Conservation (phyloP, 2,329 filamentous ascomycete genomes). For the Alternaria angustiovoidea region DNA sequence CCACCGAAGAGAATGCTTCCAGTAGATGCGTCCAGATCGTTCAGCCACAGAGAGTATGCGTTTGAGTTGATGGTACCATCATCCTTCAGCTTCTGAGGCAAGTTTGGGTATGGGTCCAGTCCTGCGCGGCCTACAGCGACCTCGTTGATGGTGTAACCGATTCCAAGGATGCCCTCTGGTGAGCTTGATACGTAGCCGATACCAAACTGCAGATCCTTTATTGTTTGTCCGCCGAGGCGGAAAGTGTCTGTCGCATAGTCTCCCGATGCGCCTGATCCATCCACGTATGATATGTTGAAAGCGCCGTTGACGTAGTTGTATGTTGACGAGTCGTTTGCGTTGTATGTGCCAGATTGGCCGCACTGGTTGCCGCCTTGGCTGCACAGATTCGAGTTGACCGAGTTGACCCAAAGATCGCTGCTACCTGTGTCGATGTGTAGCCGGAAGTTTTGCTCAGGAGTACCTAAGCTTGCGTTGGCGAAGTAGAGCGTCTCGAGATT, state of each 20-base stretch:
- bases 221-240: slow-evolving; percentile 61
- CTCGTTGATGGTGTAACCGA: slow-evolving; percentile 84
- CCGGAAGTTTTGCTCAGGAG: slow-evolving; percentile 63
- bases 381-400: slow-evolving; percentile 69
- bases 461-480: slow-evolving; percentile 65
- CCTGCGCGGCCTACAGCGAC: slow-evolving; percentile 70
- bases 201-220: slow-evolving; percentile 73
- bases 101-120: slow-evolving; percentile 62
- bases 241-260: slow-evolving; percentile 83
- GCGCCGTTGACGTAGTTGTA: slow-evolving; percentile 75
- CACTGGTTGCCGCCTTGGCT: slow-evolving; percentile 61
- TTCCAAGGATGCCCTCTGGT: slow-evolving; percentile 78
- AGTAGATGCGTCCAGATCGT: slow-evolving; percentile 66
- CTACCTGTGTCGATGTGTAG: slow-evolving; percentile 70
- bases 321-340: slow-evolving; percentile 75
- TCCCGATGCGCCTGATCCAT: slow-evolving; percentile 78
- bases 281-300: slow-evolving; percentile 90
- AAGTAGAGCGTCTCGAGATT: slow-evolving; percentile 69
- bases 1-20: slow-evolving; percentile 82
- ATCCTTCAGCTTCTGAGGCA: slow-evolving; percentile 70
- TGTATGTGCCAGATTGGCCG: slow-evolving; percentile 70
- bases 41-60: slow-evolving; percentile 74
- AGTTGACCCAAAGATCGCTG: slow-evolving; percentile 73
- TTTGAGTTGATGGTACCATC: slow-evolving; percentile 69
- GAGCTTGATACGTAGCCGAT: slow-evolving; percentile 71